A percentile compares a stretch with the other conserved stretches of the same genome.
Evolutionary conservation across 2,329 filamentous ascomycete genomes (phyloP).

Genomic region (Paecilomyces dactylethromorphus): DNA sequence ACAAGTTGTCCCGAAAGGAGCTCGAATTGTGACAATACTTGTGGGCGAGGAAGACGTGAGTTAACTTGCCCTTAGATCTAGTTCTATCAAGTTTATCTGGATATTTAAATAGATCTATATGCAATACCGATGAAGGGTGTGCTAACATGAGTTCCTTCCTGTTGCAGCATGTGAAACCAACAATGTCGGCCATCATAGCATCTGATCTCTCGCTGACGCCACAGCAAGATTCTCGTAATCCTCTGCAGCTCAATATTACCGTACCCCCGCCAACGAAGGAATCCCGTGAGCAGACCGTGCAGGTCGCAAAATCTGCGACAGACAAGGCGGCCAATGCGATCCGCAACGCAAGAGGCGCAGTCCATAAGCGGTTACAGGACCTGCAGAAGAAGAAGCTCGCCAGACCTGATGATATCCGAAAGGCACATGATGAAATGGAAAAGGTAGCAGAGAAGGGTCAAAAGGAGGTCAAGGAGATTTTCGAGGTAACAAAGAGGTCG

Average conservation of each 20-base stretch:
- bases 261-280: conserved; percentile 43
- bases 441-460: conserved; percentile 40
- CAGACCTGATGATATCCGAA: conserved; percentile 39
- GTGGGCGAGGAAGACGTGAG: conserved; percentile 59
- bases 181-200: conserved; percentile 35
- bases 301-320: conserved; percentile 34
- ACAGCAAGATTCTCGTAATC: conserved; percentile 36
- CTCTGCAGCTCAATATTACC: conserved; percentile 38
- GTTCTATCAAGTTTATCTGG: not conserved
- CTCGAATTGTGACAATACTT: conserved; percentile 54
- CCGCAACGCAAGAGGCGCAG: conserved; percentile 35
- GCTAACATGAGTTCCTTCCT: not conserved
- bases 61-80: conserved; percentile 8
- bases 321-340: conserved; percentile 35
- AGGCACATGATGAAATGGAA: conserved; percentile 43
- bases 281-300: conserved; percentile 35
- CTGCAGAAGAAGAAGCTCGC: conserved; percentile 38
- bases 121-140: not conserved
- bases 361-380: conserved; percentile 40
- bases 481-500: conserved; percentile 34
- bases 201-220: conserved; percentile 38
- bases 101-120: not conserved
- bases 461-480: conserved; percentile 40
- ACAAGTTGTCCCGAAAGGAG: conserved; percentile 59
- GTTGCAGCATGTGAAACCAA: conserved; percentile 38